Evolutionary conservation across 2,329 filamentous ascomycete species (phyloP).

Genomic region (Arthroderma uncinatum): DNA sequence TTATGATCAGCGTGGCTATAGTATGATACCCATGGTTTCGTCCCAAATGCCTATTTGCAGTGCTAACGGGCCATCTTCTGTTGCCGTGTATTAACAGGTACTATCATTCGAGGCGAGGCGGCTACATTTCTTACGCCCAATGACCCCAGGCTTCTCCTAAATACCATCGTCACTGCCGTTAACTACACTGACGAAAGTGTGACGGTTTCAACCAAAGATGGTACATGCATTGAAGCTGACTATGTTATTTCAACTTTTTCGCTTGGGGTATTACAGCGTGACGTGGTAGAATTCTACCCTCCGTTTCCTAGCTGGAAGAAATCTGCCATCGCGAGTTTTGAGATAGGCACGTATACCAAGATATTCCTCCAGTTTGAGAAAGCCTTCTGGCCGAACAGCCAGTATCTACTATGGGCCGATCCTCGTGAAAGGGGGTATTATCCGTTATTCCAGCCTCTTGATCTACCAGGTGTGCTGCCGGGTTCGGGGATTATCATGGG

Average conservation of each 20-base stretch:
- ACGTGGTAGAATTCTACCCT: conserved; percentile 48
- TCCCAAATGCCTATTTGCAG: too few relatives aligned
- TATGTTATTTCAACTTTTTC: conserved; percentile 59
- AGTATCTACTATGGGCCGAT: conserved; percentile 46
- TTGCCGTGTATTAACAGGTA: conserved; percentile 6
- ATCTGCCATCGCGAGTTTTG: conserved; percentile 51
- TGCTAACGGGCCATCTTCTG: too few relatives aligned
- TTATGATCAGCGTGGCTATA: conserved; percentile 51
- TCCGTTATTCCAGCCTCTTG: conserved; percentile 55
- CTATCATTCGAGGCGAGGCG: conserved; percentile 48
- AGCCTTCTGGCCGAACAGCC: conserved; percentile 51
- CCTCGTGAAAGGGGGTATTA: conserved; percentile 42
- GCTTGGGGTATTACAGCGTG: conserved; percentile 55
- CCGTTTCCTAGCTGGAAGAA: conserved; percentile 52
- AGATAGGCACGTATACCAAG: conserved; percentile 63
- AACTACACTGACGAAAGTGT: conserved; percentile 44
- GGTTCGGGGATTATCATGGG: conserved; percentile 56
- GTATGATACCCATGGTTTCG: conserved; percentile 20
- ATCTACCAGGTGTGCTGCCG: conserved; percentile 46
- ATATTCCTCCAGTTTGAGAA: conserved; percentile 46
- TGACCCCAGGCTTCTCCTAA: conserved; percentile 49
- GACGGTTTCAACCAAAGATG: conserved; percentile 43
- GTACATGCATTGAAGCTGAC: conserved; percentile 47
- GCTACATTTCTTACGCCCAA: conserved; percentile 44
- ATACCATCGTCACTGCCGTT: conserved; percentile 47